Evolutionary conservation across 2,329 filamentous ascomycete species (phyloP).

Genomic region (Aciculosporium take): DNA sequence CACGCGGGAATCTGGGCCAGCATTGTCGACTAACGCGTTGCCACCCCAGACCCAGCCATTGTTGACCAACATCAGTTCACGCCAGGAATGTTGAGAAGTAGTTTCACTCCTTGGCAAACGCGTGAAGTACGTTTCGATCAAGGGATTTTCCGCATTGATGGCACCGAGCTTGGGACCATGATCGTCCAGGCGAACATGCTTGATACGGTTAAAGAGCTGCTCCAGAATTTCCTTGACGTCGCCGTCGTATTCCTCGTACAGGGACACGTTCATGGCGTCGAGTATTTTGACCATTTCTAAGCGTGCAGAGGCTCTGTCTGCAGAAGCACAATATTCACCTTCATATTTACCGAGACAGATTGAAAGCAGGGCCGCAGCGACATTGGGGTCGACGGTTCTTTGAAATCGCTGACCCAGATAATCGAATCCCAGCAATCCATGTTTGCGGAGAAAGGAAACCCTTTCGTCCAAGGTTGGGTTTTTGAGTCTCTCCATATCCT

Average conservation of each 20-base stretch:
- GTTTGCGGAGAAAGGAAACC: slow-evolving; percentile 49
- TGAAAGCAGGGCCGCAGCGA: slow-evolving; percentile 43
- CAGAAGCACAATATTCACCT: slow-evolving; percentile 24
- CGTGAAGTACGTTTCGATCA: slow-evolving; percentile 93
- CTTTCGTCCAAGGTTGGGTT: slow-evolving; percentile 31
- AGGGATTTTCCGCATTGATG: slow-evolving; percentile 60
- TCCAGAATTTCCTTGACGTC: slow-evolving; percentile 75
- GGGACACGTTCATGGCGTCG: slow-evolving; percentile 72
- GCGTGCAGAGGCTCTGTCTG: slow-evolving; percentile 35
- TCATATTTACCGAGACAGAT: slow-evolving; percentile 47
- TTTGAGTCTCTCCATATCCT: slow-evolving; percentile 32
- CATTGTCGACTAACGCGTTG: slow-evolving; percentile 86
- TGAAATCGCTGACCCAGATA: slow-evolving; percentile 68
- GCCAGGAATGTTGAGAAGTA: slow-evolving; percentile 61
- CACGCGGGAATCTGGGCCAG: slow-evolving; percentile 75
- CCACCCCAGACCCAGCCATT: slow-evolving; percentile 99
- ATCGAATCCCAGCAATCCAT: slow-evolving; percentile 58
- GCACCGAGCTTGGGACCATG: slow-evolving; percentile 77
- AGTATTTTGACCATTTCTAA: slow-evolving; percentile 49
- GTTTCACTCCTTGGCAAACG: slow-evolving; percentile 65
- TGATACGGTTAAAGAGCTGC: slow-evolving; percentile 86
- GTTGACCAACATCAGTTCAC: slow-evolving; percentile 73
- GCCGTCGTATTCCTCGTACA: slow-evolving; percentile 83
- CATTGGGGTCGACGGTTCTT: slow-evolving; percentile 52
- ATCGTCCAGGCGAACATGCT: slow-evolving; percentile 86